Evolutionary conservation across 2,329 filamentous ascomycete species (phyloP).

Genomic region (Lachnellula occidentalis): DNA sequence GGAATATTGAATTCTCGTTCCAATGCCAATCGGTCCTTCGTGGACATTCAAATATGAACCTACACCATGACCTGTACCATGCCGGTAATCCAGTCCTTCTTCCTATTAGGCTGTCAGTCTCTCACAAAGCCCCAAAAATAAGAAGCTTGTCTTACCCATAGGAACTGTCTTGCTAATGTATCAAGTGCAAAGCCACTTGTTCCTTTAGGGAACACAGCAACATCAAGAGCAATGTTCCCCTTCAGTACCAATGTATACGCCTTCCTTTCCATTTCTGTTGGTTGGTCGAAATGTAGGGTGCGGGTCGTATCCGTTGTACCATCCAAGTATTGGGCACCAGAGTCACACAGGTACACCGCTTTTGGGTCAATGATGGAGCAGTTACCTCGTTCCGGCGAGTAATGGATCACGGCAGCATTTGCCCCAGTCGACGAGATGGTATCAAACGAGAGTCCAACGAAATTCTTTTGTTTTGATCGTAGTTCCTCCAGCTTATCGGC

Average conservation of each 20-base stretch:
- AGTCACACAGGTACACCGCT: slow-evolving; percentile 91
- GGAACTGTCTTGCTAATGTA: slow-evolving; percentile 77
- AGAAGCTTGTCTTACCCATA: slow-evolving; percentile 61
- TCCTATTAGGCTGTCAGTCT: slow-evolving; percentile 34
- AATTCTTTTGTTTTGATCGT: slow-evolving; percentile 63
- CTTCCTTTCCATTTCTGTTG: slow-evolving; percentile 76
- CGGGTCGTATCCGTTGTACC: slow-evolving; percentile 95
- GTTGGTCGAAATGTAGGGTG: slow-evolving; percentile 85
- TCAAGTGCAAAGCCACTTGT: slow-evolving; percentile 93
- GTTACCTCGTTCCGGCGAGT: slow-evolving; percentile 76
- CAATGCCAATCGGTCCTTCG: slow-evolving; percentile 94
- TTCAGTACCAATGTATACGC: slow-evolving; percentile 93
- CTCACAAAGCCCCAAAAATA: neutral
- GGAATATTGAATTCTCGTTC: slow-evolving; percentile 82
- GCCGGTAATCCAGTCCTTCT: slow-evolving; percentile 87
- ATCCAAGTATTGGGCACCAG: slow-evolving; percentile 91
- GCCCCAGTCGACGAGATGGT: slow-evolving; percentile 94
- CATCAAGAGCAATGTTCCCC: slow-evolving; percentile 84
- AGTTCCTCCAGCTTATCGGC: slow-evolving; percentile 83
- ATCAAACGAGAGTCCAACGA: slow-evolving; percentile 86
- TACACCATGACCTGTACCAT: slow-evolving; percentile 93
- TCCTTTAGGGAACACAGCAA: slow-evolving; percentile 85
- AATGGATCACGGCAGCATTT: slow-evolving; percentile 85
- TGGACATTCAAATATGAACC: slow-evolving; percentile 96
- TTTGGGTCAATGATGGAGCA: slow-evolving; percentile 81